Evolutionary conservation across 2,329 filamentous ascomycete genomes (phyloP).

Genomic region (Beauveria scarabaeidicola): DNA sequence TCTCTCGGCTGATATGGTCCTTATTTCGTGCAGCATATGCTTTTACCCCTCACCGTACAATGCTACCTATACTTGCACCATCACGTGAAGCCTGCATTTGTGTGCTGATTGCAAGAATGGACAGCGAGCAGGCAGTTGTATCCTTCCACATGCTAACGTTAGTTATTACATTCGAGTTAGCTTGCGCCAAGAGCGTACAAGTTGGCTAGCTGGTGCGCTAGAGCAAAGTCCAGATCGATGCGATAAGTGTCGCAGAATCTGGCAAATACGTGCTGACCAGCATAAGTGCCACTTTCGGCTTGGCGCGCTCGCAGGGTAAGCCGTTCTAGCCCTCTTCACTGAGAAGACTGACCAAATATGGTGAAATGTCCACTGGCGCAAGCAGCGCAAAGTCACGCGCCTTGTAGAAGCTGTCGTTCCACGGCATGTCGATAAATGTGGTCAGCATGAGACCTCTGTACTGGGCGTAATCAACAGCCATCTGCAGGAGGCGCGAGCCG

Average conservation of each 20-base stretch:
- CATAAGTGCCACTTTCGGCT: background rate
- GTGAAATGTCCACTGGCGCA: background rate
- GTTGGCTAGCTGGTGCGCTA: background rate
- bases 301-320: slow-evolving; percentile 1
- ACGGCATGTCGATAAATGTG: slow-evolving; percentile 12
- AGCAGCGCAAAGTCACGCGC: slow-evolving; percentile 8
- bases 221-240: background rate
- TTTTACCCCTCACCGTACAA: slow-evolving; percentile 2
- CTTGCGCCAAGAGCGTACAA: background rate
- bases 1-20: background rate
- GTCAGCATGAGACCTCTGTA: slow-evolving; percentile 10
- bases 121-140: background rate
- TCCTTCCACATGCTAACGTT: background rate
- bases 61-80: background rate
- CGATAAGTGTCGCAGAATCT: too few species aligned
- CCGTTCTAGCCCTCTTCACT: background rate
- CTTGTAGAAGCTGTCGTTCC: slow-evolving; percentile 13
- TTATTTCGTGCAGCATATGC: background rate
- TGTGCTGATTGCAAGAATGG: background rate
- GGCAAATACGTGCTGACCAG: too few species aligned
- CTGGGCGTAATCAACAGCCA: slow-evolving; percentile 1
- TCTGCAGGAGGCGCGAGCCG: slow-evolving; percentile 6
- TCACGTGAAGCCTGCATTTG: slow-evolving; percentile 5
- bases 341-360: background rate
- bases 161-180: background rate